A percentile compares a stretch with the other conserved stretches of the same genome.
Conservation (phyloP, 352 stramenopile genomes). For the Nothophytophthora sp. region DNA sequence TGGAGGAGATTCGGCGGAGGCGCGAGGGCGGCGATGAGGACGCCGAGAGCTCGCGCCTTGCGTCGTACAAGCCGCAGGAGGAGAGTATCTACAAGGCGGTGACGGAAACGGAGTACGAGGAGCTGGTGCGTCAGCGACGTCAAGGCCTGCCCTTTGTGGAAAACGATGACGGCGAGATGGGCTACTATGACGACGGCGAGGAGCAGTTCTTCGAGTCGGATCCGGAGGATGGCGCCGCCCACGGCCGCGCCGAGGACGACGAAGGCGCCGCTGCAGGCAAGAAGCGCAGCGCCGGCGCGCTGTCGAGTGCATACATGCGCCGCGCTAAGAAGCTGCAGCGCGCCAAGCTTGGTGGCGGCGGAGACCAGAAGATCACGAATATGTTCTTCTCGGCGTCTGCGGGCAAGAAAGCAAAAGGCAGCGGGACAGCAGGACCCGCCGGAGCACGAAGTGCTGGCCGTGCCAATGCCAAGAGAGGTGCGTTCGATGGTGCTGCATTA, state of each 20-base stretch:
- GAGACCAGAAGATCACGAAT: slow-evolving; percentile 88
- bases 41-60: slow-evolving; percentile 44
- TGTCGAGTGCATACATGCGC: slow-evolving; percentile 76
- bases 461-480: slow-evolving; percentile 58
- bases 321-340: slow-evolving; percentile 85
- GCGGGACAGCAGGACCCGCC: slow-evolving; percentile 14
- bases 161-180: slow-evolving; percentile 85
- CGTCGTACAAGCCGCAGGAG: slow-evolving; percentile 75
- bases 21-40: slow-evolving; percentile 36
- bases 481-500: slow-evolving; percentile 17
- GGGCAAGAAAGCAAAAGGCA: slow-evolving; percentile 34
- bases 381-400: slow-evolving; percentile 82
- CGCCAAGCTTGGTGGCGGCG: slow-evolving; percentile 69
- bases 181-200: slow-evolving; percentile 89
- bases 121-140: slow-evolving; percentile 80
- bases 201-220: slow-evolving; percentile 91
- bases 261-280: slow-evolving; percentile 46
- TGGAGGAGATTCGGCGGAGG: slow-evolving; percentile 81
- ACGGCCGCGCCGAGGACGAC: slow-evolving; percentile 33
- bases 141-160: slow-evolving; percentile 81
- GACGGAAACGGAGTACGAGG: slow-evolving; percentile 84
- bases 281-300: slow-evolving; percentile 74
- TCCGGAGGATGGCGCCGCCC: slow-evolving; percentile 38
- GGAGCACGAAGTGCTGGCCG: slow-evolving; percentile 3
- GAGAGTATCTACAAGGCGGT: slow-evolving; percentile 86